A percentile compares a stretch with the other conserved stretches of the same genome.
These are phyloP conservation scores for Ophiostoma ulmi DNA, from an alignment of 2,329 filamentous ascomycete species.

Conservation along the genomic window DNA sequence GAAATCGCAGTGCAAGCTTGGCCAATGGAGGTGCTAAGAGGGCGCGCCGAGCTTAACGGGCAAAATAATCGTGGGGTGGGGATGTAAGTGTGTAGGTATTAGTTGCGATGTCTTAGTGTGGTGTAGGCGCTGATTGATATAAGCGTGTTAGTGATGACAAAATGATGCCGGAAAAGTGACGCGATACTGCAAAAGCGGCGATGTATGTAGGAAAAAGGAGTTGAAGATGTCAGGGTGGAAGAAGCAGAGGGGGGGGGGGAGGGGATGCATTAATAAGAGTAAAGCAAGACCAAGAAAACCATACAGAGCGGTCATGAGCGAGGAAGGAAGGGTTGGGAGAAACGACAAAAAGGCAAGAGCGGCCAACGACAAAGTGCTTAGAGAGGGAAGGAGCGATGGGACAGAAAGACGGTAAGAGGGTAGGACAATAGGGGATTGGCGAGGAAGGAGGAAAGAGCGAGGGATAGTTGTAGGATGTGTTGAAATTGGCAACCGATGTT, in stretches of 20 bases:
- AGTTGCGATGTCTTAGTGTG: background rate
- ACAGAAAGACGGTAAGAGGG: background rate
- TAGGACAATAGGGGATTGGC: background rate
- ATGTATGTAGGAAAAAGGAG: conserved; percentile 5
- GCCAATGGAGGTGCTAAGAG: background rate
- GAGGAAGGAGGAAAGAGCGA: conserved; percentile 1
- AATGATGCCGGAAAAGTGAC: background rate
- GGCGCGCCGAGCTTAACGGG: background rate
- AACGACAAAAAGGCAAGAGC: background rate
- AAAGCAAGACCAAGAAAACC: background rate
- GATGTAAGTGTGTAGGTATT: background rate
- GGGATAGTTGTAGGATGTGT: background rate
- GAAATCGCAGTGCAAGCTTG: background rate
- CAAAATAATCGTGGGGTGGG: background rate
- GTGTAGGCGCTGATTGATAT: background rate
- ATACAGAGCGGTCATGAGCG: too few species aligned
- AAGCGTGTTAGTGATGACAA: conserved; percentile 2
- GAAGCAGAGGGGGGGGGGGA: background rate
- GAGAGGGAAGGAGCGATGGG: conserved; percentile 9
- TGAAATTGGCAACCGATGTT: background rate
- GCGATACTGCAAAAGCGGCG: background rate
- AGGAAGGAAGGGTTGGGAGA: background rate
- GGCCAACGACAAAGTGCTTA: background rate
- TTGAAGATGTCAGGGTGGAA: background rate
- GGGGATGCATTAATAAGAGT: background rate